phyloP scores from a whole-genome alignment of 2,329 filamentous ascomycete species.

The Dactylella cylindrospora region DNA sequence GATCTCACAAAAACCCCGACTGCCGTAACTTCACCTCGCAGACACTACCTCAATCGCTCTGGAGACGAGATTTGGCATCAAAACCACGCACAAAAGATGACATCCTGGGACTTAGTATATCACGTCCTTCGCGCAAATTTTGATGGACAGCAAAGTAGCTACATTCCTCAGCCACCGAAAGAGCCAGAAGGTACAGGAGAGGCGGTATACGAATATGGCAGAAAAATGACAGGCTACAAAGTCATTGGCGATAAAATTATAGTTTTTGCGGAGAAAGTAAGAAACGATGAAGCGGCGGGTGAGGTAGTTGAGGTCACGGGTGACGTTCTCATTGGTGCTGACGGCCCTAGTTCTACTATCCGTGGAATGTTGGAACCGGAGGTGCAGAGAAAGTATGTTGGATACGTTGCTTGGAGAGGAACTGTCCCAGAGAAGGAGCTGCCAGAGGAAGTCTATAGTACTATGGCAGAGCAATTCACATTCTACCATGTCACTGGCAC shows the following conservation, averaged over 20 bases:
- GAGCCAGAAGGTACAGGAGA: slow-evolving; percentile 46
- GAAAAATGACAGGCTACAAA: not conserved
- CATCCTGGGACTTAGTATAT: slow-evolving; percentile 57
- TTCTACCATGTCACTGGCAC: slow-evolving; percentile 38
- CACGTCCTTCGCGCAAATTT: slow-evolving; percentile 55
- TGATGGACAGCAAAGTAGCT: slow-evolving; percentile 50
- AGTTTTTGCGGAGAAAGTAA: slow-evolving; percentile 45
- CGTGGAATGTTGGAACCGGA: slow-evolving; percentile 50
- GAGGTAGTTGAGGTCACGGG: slow-evolving; percentile 48
- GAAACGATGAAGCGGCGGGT: not conserved
- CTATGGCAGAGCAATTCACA: slow-evolving; percentile 41
- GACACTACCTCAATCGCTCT: no score
- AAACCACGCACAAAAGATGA: slow-evolving; percentile 58
- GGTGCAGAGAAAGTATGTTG: slow-evolving; percentile 48
- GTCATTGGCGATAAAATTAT: slow-evolving; percentile 40
- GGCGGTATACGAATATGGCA: not conserved
- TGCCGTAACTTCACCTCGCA: no score
- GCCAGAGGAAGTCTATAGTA: slow-evolving; percentile 44
- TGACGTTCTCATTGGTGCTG: slow-evolving; percentile 54
- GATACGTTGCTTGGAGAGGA: slow-evolving; percentile 50
- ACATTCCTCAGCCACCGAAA: slow-evolving; percentile 45
- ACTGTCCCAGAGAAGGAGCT: slow-evolving; percentile 47
- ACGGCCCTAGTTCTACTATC: slow-evolving; percentile 55
- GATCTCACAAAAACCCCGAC: no score
- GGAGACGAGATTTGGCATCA: no score